Conservation (phyloP, 2,329 filamentous ascomycete species). For the Hypoxylon sp. region DNA sequence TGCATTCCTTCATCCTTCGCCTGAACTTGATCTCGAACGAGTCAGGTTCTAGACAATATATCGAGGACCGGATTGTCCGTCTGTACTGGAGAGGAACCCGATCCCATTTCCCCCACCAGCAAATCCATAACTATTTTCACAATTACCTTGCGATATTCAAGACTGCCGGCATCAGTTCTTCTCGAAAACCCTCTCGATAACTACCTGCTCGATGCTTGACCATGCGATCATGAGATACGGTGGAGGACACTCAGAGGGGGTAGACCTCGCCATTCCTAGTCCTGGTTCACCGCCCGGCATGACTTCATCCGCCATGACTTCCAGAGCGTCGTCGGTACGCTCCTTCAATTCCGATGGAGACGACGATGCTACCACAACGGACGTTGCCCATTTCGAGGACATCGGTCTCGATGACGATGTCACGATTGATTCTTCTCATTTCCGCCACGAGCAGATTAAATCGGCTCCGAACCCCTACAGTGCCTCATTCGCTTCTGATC, state of each 20-base stretch:
- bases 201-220: conserved; percentile 31
- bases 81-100: conserved; percentile 5
- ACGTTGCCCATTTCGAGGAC: conserved; percentile 90
- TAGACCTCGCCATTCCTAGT: conserved; percentile 55
- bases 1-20: conserved; percentile 32
- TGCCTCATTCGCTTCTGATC: conserved; percentile 58
- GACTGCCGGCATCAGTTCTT: not conserved
- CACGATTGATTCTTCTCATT: conserved; percentile 50
- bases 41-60: conserved; percentile 19
- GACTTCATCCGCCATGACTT: conserved; percentile 81
- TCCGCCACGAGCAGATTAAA: conserved; percentile 54
- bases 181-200: not conserved
- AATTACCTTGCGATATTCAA: not conserved
- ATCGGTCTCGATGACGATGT: conserved; percentile 85
- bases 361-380: conserved; percentile 75
- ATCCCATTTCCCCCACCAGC: conserved; percentile 1
- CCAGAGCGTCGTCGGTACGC: conserved; percentile 88
- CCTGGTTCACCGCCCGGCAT: conserved; percentile 82
- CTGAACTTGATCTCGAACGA: conserved; percentile 11
- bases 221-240: conserved; percentile 57
- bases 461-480: conserved; percentile 62
- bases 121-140: conserved; percentile 3
- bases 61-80: conserved; percentile 13
- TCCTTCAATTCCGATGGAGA: conserved; percentile 81
- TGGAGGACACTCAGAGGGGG: conserved; percentile 51